A percentile compares a stretch with the other conserved stretches of the same genome.
Evolutionary conservation across 2,329 filamentous ascomycete genomes (phyloP).

Genomic region (Exserohilum turcica): DNA sequence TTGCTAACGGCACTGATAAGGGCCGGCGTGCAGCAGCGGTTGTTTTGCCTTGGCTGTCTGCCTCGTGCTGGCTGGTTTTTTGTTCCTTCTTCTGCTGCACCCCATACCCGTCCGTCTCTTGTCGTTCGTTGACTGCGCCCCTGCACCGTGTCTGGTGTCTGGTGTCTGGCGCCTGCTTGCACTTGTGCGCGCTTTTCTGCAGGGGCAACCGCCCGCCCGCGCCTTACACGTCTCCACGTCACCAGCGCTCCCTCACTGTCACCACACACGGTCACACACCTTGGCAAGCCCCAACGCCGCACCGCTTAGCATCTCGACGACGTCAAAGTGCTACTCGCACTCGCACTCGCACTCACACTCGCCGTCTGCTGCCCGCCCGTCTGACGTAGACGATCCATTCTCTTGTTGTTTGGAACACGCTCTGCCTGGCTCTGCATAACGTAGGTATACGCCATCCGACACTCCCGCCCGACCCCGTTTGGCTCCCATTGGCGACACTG

Average conservation of each 20-base stretch:
- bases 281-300: conserved; percentile 5
- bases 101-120: conserved; percentile 2
- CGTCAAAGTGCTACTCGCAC: neutral
- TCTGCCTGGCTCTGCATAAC: too few relatives aligned
- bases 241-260: neutral
- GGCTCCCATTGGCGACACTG: neutral
- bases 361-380: neutral
- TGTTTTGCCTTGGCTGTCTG: neutral
- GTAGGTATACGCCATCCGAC: conserved; percentile 34
- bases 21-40: conserved; percentile 1
- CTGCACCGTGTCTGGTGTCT: neutral
- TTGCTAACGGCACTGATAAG: conserved; percentile 10
- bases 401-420: neutral
- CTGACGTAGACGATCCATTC: neutral
- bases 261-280: neutral
- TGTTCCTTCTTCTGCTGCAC: conserved; percentile 10
- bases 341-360: conserved; percentile 2
- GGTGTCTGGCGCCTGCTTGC: neutral
- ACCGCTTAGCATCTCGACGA: conserved; percentile 14
- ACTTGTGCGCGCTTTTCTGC: neutral
- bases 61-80: neutral
- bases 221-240: conserved; percentile 5
- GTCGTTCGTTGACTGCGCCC: conserved; percentile 8
- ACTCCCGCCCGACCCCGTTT: conserved; percentile 21
- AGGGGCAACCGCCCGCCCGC: neutral